Evolutionary conservation across 345 rosid genomes (phyloP).

Genomic region (Rhizophora apiculata): DNA sequence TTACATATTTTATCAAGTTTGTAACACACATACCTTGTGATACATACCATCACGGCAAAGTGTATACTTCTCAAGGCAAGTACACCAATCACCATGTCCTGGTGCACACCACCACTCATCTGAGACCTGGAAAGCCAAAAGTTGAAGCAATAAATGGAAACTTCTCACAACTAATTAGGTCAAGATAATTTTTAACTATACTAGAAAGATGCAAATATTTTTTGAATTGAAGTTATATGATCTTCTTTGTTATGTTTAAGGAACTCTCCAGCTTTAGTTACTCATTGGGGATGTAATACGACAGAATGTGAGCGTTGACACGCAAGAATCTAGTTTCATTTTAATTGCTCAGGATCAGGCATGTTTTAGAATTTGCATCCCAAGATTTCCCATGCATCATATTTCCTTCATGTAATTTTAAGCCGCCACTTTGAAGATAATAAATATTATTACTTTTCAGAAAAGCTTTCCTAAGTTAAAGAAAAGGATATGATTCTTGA

Average conservation of each 20-base stretch:
- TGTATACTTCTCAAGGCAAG: slow-evolving; percentile 61
- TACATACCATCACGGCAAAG: slow-evolving; percentile 74
- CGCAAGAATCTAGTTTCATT: too few species aligned
- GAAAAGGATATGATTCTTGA: too few species aligned
- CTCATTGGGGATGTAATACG: too few species aligned
- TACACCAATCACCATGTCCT: slow-evolving; percentile 81
- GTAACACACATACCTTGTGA: slow-evolving; percentile 52
- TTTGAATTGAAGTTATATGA: background rate
- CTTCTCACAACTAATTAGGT: background rate
- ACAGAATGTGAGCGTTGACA: too few species aligned
- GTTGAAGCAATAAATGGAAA: background rate
- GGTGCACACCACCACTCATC: slow-evolving; percentile 84
- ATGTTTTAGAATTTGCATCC: too few species aligned
- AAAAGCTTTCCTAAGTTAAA: too few species aligned
- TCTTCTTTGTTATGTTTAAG: background rate
- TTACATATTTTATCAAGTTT: slow-evolving; percentile 2
- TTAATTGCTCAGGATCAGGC: too few species aligned
- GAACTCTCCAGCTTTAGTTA: too few species aligned
- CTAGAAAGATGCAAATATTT: background rate
- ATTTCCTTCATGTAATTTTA: too few species aligned
- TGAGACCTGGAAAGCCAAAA: slow-evolving; percentile 46
- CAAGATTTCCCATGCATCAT: too few species aligned
- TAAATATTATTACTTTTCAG: too few species aligned
- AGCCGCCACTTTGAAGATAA: too few species aligned
- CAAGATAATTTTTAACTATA: background rate